A percentile compares a stretch with the other conserved stretches of the same genome.
phyloP scores from a whole-genome alignment of 2,329 filamentous ascomycete species.

The Fusarium sulawesiense region DNA sequence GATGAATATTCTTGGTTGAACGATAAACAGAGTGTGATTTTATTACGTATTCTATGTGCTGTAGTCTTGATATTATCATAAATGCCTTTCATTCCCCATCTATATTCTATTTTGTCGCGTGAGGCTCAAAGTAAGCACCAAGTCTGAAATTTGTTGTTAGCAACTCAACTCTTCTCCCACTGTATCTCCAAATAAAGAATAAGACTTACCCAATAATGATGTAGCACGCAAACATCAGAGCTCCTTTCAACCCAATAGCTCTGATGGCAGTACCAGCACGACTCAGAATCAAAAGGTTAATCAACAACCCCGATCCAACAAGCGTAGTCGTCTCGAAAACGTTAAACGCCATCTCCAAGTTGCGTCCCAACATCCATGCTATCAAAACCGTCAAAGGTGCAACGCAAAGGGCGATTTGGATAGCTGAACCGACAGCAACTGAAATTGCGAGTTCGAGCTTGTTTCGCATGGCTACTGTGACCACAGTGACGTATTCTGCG shows the following conservation, averaged over 20 bases:
- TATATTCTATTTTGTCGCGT: conserved; percentile 9
- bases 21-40: not conserved
- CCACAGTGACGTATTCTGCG: conserved; percentile 71
- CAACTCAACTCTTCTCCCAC: too few species aligned
- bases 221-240: conserved; percentile 65
- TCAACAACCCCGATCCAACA: conserved; percentile 76
- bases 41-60: conserved; percentile 10
- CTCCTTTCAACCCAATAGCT: conserved; percentile 63
- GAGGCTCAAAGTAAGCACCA: conserved; percentile 36
- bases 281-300: conserved; percentile 80
- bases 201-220: conserved; percentile 59
- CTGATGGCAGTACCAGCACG: conserved; percentile 75
- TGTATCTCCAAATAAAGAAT: too few species aligned
- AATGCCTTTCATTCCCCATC: not conserved
- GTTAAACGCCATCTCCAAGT: conserved; percentile 77
- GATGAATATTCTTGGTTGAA: not conserved
- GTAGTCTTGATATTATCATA: conserved; percentile 32
- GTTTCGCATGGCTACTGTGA: conserved; percentile 68
- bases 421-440: conserved; percentile 69
- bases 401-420: conserved; percentile 72
- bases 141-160: not conserved
- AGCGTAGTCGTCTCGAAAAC: conserved; percentile 80
- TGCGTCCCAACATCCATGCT: conserved; percentile 66
- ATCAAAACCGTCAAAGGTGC: conserved; percentile 70
- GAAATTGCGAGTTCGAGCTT: conserved; percentile 72